Conservation (phyloP, 768 basidiomycete genomes). For the Tylopilus rubrobrunneus region DNA sequence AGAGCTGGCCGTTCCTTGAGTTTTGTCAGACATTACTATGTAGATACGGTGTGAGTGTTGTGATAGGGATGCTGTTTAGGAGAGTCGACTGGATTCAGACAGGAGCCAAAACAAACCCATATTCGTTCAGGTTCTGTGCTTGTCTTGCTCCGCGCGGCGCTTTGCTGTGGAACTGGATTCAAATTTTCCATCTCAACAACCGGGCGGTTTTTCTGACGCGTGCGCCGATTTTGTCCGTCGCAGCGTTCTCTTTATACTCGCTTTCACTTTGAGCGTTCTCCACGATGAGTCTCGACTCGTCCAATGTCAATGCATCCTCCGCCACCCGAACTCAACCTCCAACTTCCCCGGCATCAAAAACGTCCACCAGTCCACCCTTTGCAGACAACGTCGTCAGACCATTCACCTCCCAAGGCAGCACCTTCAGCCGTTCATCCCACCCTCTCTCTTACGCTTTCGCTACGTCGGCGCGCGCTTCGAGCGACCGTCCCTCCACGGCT, state of each 20-base stretch:
- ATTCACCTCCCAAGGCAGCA: conserved; percentile 26
- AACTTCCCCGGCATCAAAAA: conserved; percentile 4
- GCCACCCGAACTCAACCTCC: neutral
- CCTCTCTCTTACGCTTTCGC: conserved; percentile 8
- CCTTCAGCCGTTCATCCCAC: conserved; percentile 7
- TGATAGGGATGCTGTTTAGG: no score
- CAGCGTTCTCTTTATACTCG: neutral
- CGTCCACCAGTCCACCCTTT: conserved; percentile 17
- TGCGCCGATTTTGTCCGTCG: neutral
- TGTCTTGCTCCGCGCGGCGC: no score
- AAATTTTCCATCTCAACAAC: no score
- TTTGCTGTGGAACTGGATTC: no score
- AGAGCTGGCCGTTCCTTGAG: no score
- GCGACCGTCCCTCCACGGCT: conserved; percentile 21
- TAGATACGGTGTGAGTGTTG: no score
- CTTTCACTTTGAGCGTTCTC: neutral
- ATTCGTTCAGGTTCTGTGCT: no score
- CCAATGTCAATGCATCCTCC: neutral
- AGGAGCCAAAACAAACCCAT: no score
- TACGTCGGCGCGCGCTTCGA: neutral
- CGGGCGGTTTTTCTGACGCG: neutral
- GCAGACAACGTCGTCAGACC: conserved; percentile 28
- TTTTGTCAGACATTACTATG: no score
- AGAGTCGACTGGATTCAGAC: no score
- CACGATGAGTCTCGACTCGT: neutral